Evolutionary conservation across 305 asterid species (phyloP).

Genomic region (Solanum aculeatissimum): DNA sequence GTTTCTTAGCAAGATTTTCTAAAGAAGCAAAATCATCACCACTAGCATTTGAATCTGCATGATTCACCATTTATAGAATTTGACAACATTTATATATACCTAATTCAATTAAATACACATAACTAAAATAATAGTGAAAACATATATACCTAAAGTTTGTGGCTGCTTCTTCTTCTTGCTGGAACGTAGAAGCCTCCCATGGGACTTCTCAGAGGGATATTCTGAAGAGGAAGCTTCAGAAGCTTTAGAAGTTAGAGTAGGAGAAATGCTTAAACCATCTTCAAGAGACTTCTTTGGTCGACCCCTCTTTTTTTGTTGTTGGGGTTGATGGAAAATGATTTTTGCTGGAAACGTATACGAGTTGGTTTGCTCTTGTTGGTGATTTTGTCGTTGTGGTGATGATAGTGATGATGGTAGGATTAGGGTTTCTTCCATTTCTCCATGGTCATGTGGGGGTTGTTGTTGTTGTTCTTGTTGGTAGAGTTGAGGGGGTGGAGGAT

Average conservation of each 20-base stretch:
- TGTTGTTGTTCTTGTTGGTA: too few relatives aligned
- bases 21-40: too few relatives aligned
- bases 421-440: too few relatives aligned
- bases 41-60: not conserved
- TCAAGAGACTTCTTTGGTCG: too few relatives aligned
- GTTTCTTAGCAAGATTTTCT: not conserved
- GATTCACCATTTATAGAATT: not conserved
- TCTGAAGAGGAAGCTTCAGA: not conserved
- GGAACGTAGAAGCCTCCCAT: not conserved
- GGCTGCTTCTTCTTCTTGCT: not conserved
- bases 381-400: too few relatives aligned
- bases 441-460: too few relatives aligned
- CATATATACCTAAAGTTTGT: not conserved
- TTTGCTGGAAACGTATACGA: not conserved
- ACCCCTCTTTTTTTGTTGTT: not conserved
- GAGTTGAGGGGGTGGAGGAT: too few relatives aligned
- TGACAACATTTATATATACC: not conserved
- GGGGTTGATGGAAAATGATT: not conserved
- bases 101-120: too few relatives aligned
- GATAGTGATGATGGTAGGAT: too few relatives aligned
- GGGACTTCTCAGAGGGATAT: not conserved
- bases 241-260: not conserved
- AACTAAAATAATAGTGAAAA: too few relatives aligned
- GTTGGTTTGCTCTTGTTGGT: too few relatives aligned
- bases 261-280: not conserved